phyloP scores from a whole-genome alignment of 345 rosid species.

The Moricandia arvensis region DNA sequence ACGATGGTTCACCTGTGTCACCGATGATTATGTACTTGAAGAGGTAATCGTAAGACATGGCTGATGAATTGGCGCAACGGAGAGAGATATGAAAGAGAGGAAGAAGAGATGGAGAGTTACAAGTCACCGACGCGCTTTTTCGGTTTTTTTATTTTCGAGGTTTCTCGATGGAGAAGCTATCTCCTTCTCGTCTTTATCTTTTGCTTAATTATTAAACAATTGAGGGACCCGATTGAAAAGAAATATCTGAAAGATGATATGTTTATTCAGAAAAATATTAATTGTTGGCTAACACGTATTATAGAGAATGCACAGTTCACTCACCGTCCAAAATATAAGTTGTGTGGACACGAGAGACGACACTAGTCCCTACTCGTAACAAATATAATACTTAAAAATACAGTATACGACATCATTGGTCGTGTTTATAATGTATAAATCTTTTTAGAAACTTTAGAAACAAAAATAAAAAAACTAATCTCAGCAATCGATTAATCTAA shows the following conservation, averaged over 20 bases:
- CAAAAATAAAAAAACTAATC: not conserved
- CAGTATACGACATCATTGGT: too few species aligned
- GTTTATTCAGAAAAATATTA: not conserved
- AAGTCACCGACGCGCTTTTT: not conserved
- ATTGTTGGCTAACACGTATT: not conserved
- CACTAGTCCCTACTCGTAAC: not conserved
- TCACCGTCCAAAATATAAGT: not conserved
- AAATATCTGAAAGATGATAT: not conserved
- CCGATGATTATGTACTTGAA: constrained; percentile 82
- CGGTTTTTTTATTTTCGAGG: constrained; percentile 23
- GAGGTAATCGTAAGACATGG: constrained; percentile 73
- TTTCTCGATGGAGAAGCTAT: constrained; percentile 16
- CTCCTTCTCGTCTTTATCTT: not conserved
- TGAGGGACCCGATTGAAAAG: not conserved
- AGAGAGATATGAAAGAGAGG: not conserved
- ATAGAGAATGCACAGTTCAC: not conserved
- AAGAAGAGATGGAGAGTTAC: constrained; percentile 23
- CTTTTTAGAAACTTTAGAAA: not conserved
- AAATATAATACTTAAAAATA: too few species aligned
- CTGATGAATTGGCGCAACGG: not conserved
- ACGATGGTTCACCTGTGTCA: constrained; percentile 48
- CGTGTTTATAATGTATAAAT: too few species aligned
- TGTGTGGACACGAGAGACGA: not conserved
- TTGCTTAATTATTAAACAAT: not conserved
- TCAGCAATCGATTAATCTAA: not conserved